These are phyloP conservation scores for Candolleomyces aberdarensis DNA, from an alignment of 768 basidiomycete genomes.

Conservation along the genomic window DNA sequence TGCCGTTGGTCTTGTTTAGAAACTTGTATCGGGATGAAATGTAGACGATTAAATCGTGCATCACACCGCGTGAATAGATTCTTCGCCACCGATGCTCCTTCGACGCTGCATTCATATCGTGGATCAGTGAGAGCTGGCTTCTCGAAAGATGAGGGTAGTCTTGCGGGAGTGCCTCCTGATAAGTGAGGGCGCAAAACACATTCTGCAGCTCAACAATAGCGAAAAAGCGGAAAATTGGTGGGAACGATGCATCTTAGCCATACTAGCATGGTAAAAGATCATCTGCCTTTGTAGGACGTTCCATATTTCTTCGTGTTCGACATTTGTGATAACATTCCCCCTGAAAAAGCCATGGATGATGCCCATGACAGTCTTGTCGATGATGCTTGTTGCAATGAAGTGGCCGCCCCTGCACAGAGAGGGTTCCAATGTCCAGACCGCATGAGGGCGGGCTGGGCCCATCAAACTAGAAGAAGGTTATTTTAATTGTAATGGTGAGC, in stretches of 20 bases:
- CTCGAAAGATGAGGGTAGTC: background rate
- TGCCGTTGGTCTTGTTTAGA: background rate
- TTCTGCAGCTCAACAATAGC: background rate
- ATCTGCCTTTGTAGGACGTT: slow-evolving; percentile 11
- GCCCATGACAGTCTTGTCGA: slow-evolving; percentile 13
- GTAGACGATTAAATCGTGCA: background rate
- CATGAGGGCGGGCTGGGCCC: slow-evolving; percentile 15
- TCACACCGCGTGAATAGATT: background rate
- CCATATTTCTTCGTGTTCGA: slow-evolving; percentile 6
- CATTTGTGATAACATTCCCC: slow-evolving; percentile 12
- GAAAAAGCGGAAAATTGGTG: background rate
- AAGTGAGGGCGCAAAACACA: background rate
- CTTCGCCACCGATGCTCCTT: background rate
- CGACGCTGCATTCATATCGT: background rate
- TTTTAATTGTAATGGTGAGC: no score
- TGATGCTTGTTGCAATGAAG: slow-evolving; percentile 13
- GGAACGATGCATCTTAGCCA: background rate
- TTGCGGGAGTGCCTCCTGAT: background rate
- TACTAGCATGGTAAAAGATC: slow-evolving; percentile 7
- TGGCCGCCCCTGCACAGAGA: slow-evolving; percentile 20
- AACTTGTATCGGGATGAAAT: background rate
- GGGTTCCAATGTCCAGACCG: slow-evolving; percentile 9
- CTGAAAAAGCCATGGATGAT: slow-evolving; percentile 15
- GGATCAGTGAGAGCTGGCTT: background rate
- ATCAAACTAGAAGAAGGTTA: slow-evolving; percentile 9